These are phyloP conservation scores for Fusarium nodosum DNA, from an alignment of 2,329 filamentous ascomycete genomes.

Conservation along the genomic window DNA sequence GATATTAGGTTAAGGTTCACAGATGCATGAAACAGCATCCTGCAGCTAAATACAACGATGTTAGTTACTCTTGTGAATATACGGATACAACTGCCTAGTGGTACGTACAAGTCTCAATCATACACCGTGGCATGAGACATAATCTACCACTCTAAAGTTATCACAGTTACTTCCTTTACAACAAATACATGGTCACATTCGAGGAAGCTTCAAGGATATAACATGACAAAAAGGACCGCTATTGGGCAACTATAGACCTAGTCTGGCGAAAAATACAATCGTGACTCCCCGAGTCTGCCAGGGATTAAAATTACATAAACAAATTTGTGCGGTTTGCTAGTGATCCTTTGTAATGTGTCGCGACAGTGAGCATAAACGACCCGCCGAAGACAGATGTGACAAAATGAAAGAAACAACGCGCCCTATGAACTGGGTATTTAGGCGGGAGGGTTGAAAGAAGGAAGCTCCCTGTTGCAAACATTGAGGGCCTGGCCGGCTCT, in stretches of 20 bases:
- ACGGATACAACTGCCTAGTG: background rate
- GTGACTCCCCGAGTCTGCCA: slow-evolving; percentile 42
- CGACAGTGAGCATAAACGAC: slow-evolving; percentile 4
- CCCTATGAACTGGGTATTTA: slow-evolving; percentile 28
- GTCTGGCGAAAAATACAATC: slow-evolving; percentile 44
- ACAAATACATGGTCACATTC: background rate
- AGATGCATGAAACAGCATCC: background rate
- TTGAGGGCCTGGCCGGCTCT: slow-evolving; percentile 41
- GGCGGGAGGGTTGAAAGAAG: slow-evolving; percentile 36
- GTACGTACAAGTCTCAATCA: background rate
- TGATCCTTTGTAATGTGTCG: slow-evolving; percentile 34
- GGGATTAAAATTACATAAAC: slow-evolving; percentile 46
- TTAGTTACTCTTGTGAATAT: background rate
- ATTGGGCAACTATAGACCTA: slow-evolving; percentile 45
- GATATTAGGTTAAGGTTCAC: background rate
- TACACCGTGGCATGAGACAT: background rate
- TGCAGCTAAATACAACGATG: background rate
- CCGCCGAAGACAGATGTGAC: slow-evolving; percentile 3
- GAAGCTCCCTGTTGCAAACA: slow-evolving; percentile 38
- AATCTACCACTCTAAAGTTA: background rate
- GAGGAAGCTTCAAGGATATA: background rate
- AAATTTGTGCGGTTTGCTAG: slow-evolving; percentile 45
- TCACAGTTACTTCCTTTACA: background rate
- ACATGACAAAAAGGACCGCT: slow-evolving; percentile 36
- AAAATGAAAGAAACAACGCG: slow-evolving; percentile 31